These are phyloP conservation scores for Kodamaea kaohsiungensis DNA, from an alignment of 805 yeast genomes.

Conservation along the genomic window DNA sequence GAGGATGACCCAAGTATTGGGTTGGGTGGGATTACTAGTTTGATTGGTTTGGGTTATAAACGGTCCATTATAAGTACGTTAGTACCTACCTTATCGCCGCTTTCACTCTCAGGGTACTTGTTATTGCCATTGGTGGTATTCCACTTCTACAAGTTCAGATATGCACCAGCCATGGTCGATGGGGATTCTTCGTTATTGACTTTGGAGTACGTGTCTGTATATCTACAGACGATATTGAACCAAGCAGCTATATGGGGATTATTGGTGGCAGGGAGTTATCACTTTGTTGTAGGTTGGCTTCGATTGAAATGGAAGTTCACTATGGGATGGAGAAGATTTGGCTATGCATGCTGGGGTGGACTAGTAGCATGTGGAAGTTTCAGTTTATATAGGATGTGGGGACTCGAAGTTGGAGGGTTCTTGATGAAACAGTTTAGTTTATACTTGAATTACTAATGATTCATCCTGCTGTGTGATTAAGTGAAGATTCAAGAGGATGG, in stretches of 20 bases:
- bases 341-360: slow-evolving; percentile 43
- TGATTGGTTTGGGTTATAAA: slow-evolving; percentile 56
- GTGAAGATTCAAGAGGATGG: too few species aligned
- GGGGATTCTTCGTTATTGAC: slow-evolving; percentile 64
- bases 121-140: slow-evolving; percentile 43
- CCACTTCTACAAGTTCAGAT: slow-evolving; percentile 51
- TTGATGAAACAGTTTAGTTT: slow-evolving; percentile 2
- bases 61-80: slow-evolving; percentile 44
- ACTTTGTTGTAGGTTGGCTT: slow-evolving; percentile 53
- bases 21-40: slow-evolving; percentile 59
- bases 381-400: slow-evolving; percentile 33
- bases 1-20: slow-evolving; percentile 39
- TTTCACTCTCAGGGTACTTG: slow-evolving; percentile 60
- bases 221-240: slow-evolving; percentile 26
- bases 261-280: slow-evolving; percentile 48
- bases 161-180: slow-evolving; percentile 53
- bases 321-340: slow-evolving; percentile 41
- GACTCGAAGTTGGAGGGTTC: slow-evolving; percentile 4
- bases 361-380: slow-evolving; percentile 37
- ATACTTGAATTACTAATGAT: not conserved
- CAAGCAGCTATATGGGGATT: slow-evolving; percentile 34
- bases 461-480: too few species aligned
- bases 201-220: slow-evolving; percentile 51
- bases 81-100: slow-evolving; percentile 51
- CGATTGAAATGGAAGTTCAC: slow-evolving; percentile 45